Percentiles rank a stretch among this genome's conserved stretches.
These are phyloP conservation scores for Diaporthe sp. DNA, from an alignment of 2,329 filamentous ascomycete species.

Conservation along the genomic window DNA sequence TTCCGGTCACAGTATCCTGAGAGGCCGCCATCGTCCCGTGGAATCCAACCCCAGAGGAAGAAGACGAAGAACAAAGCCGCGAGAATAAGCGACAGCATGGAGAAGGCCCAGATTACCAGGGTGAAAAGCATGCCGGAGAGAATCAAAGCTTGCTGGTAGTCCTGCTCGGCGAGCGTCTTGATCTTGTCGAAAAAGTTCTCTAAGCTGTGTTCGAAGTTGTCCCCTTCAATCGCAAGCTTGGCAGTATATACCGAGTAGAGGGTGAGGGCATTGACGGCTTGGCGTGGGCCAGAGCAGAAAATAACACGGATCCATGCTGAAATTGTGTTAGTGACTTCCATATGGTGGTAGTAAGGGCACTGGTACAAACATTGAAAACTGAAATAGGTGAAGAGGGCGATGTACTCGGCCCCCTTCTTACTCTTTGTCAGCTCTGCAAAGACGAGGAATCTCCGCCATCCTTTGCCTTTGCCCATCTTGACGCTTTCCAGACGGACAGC, in stretches of 20 bases:
- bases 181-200: constrained; percentile 89
- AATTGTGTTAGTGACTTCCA: constrained; percentile 40
- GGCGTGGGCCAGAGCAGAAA: constrained; percentile 91
- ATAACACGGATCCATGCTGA: constrained; percentile 89
- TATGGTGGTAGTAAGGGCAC: no score
- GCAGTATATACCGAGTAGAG: constrained; percentile 86
- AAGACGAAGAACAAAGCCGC: constrained; percentile 85
- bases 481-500: constrained; percentile 88
- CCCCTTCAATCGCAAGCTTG: constrained; percentile 74
- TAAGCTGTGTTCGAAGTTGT: constrained; percentile 73
- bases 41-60: constrained; percentile 95
- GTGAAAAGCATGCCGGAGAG: constrained; percentile 95
- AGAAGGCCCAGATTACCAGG: constrained; percentile 88
- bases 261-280: constrained; percentile 91
- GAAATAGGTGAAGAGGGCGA: constrained; percentile 93
- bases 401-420: constrained; percentile 90
- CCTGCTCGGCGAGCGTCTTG: constrained; percentile 76
- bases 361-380: constrained; percentile 68
- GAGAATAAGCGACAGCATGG: constrained; percentile 80
- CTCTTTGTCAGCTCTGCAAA: constrained; percentile 92
- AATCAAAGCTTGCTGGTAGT: constrained; percentile 85
- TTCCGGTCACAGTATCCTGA: constrained; percentile 92
- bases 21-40: constrained; percentile 83
- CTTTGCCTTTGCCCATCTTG: constrained; percentile 79
- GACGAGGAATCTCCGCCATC: constrained; percentile 92